Base-by-base conservation (phyloP, 2,329 filamentous ascomycete species). In the Rugonectria rugulosa region DNA sequence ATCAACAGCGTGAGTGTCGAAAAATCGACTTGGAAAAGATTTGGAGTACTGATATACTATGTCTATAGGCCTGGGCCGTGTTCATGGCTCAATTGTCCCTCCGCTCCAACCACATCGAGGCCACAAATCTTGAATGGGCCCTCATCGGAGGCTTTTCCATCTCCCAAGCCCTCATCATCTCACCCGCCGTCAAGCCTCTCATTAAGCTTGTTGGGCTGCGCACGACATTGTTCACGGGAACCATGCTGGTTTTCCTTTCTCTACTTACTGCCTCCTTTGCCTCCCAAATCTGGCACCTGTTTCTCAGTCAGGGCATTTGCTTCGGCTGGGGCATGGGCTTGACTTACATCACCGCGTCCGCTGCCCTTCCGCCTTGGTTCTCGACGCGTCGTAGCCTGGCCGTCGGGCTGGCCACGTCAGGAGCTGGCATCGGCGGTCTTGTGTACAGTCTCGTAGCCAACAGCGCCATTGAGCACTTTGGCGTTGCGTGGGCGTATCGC, bases 311-410 rank as follows among this genome's bases (percentile, higher is more conserved):
- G 67, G 89, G 89, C 14, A 65, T 91, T 1, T 84, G 83, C 53
- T 91, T 92, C 61, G 89, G 89, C 10, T 74, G 86, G 45, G 88
- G 88, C 3, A 86, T 91, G 80, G 88, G 89, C 1, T 86, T 91
- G 50, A 74, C 86, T 9, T 92, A 90, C 67, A 87, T 89, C 1
- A 81, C 81, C 3, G 82, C 79, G 6, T 85, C 87, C 2, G 82
- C 82, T 23, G 80, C 90, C 5, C 75, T 87, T 0, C 81, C 87
- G 3, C 87, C 90, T 66, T 90, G 87, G 87, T 91, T 91, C 65
- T 80, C 77, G 6, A 84, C 81, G 26, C 32, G 40, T 3, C 20
- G 44, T 9, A 50, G 49, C 29, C 20, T 53, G 0, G 55, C 55
- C 5, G 45, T 53, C 4, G 55, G 55, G 2, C 17, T 54, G 5